Conservation (phyloP, 2,329 filamentous ascomycete genomes). For the Verruconis gallopava region DNA sequence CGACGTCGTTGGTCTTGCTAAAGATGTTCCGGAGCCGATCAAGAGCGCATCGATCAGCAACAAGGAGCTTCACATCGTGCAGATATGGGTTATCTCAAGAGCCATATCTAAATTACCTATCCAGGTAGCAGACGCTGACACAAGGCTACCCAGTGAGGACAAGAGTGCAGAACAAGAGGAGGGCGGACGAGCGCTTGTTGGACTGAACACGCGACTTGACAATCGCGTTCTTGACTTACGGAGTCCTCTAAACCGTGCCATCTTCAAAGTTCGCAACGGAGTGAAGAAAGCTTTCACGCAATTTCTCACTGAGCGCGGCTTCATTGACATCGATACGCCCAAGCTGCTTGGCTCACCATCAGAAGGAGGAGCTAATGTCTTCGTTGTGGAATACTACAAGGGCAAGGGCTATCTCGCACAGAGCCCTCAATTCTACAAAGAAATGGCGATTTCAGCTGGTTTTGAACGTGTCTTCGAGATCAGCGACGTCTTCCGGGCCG, state of each 20-base stretch:
- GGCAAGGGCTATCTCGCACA: conserved; percentile 69
- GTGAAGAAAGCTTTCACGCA: conserved; percentile 61
- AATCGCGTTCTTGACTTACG: conserved; percentile 90
- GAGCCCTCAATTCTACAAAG: conserved; percentile 78
- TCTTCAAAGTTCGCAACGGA: conserved; percentile 57
- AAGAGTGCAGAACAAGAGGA: conserved; percentile 38
- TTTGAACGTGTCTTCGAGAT: conserved; percentile 68
- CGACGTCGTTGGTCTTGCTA: conserved; percentile 64
- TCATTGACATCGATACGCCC: conserved; percentile 77
- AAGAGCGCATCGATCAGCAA: conserved; percentile 72
- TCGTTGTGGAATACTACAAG: conserved; percentile 81
- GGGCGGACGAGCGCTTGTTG: conserved; percentile 53
- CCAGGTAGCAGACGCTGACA: conserved; percentile 40
- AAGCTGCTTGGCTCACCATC: conserved; percentile 82
- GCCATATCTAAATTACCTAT: conserved; percentile 48
- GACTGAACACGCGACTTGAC: conserved; percentile 72
- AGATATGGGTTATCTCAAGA: conserved; percentile 64
- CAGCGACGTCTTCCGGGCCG: conserved; percentile 73
- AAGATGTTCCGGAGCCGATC: conserved; percentile 74
- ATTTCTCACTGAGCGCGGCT: conserved; percentile 62
- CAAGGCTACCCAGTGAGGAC: conserved; percentile 35
- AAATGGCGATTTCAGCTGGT: conserved; percentile 69
- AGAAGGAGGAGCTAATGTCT: conserved; percentile 87
- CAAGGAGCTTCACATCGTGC: conserved; percentile 78
- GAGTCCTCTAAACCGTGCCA: conserved; percentile 79